Percentiles rank a stretch among this genome's conserved stretches.
phyloP scores from a whole-genome alignment of 2,329 filamentous ascomycete species.

The Thyridium curvatum region DNA sequence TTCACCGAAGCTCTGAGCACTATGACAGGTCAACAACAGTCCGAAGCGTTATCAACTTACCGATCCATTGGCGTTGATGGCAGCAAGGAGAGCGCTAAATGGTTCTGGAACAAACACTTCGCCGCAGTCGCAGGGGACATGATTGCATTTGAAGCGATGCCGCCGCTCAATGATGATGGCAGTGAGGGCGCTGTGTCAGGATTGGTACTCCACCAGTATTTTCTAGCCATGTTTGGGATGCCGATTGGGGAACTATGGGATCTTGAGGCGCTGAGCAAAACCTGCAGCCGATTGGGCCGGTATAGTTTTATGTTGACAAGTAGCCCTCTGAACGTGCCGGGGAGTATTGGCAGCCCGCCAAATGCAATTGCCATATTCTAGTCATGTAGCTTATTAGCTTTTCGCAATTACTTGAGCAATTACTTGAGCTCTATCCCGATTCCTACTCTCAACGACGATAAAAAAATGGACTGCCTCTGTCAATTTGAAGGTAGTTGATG shows the following conservation, averaged over 20 bases:
- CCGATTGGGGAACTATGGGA: conserved; percentile 21
- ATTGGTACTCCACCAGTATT: conserved; percentile 15
- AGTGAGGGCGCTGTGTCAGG: conserved; percentile 4
- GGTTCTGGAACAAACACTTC: conserved; percentile 19
- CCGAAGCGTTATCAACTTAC: not conserved
- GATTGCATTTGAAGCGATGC: conserved; percentile 17
- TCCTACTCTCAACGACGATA: too few species aligned
- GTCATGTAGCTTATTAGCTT: too few species aligned
- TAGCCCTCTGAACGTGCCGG: conserved; percentile 11
- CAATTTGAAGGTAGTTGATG: too few species aligned
- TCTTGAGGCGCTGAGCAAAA: conserved; percentile 14
- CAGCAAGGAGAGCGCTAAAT: conserved; percentile 12
- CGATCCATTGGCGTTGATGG: conserved; percentile 10
- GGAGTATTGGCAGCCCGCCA: conserved; percentile 10
- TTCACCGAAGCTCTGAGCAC: conserved; percentile 33
- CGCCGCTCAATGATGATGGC: too few species aligned
- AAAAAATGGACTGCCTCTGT: too few species aligned
- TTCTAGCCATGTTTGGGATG: conserved; percentile 17
- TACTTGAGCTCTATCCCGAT: too few species aligned
- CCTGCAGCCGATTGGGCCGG: conserved; percentile 7
- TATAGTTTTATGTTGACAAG: conserved; percentile 13
- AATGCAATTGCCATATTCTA: conserved; percentile 13
- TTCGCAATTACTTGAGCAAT: too few species aligned
- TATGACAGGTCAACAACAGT: conserved; percentile 12
- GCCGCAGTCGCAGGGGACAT: conserved; percentile 17